Evolutionary conservation across 2,329 filamentous ascomycete genomes (phyloP).

Genomic region (Cladosporium sphaerospermum): DNA sequence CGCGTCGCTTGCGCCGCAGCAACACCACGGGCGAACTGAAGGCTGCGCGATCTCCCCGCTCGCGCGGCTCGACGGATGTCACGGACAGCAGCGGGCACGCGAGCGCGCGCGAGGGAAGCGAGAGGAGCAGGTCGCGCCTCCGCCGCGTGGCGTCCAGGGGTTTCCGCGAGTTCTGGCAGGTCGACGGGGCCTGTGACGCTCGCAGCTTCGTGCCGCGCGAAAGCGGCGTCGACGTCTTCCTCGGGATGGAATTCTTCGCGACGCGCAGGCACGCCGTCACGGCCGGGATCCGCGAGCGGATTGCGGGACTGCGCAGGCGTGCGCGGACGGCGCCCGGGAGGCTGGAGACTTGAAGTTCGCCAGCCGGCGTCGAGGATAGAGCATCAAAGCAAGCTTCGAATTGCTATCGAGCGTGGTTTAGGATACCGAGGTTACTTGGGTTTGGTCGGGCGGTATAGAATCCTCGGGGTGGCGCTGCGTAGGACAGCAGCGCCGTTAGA

Average conservation of each 20-base stretch:
- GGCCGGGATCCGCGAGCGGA: constrained; percentile 18
- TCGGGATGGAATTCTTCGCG: neutral
- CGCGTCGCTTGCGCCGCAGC: neutral
- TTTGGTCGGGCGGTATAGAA: no score
- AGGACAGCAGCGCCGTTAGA: no score
- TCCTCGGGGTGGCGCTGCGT: no score
- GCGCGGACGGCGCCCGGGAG: constrained; percentile 19
- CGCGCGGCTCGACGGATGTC: no score
- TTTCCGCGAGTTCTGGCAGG: constrained; percentile 10
- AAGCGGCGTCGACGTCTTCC: neutral
- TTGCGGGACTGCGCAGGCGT: constrained; percentile 17
- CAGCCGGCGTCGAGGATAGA: no score
- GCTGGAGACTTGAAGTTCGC: neutral
- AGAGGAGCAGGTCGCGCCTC: neutral
- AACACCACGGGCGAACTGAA: no score
- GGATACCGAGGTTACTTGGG: no score
- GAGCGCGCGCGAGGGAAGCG: no score
- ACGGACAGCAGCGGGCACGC: no score
- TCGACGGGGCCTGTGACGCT: constrained; percentile 15
- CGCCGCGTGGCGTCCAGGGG: constrained; percentile 10
- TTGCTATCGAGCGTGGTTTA: no score
- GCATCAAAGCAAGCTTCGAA: no score
- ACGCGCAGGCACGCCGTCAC: constrained; percentile 15
- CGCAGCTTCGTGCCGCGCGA: constrained; percentile 2
- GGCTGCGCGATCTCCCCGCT: no score